Percentiles rank a stretch among this genome's conserved stretches.
Conservation (phyloP, 1,139 yeast genomes). For the Sugiyamaella castrensis region DNA sequence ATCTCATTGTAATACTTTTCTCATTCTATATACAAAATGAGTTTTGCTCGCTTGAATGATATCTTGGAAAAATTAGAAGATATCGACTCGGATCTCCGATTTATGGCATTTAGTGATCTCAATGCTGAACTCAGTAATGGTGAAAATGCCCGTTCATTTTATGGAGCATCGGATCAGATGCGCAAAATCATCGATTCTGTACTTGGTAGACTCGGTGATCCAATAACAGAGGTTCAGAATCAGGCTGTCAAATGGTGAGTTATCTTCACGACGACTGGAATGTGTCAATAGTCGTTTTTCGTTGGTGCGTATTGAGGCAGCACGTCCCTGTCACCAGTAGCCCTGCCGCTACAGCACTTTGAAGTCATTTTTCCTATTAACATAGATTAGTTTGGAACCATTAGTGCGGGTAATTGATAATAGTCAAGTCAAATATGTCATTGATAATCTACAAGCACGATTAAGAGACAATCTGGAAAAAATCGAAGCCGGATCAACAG, state of each 20-base stretch:
- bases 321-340: background rate
- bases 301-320: background rate
- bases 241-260: conserved; percentile 63
- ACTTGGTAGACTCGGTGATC: conserved; percentile 56
- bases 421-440: conserved; percentile 22
- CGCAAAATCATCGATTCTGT: conserved; percentile 47
- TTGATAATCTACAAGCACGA: conserved; percentile 18
- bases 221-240: conserved; percentile 72
- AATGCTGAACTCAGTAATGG: conserved; percentile 45
- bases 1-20: no score
- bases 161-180: conserved; percentile 32
- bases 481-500: conserved; percentile 14
- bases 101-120: conserved; percentile 82
- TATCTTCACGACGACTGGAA: background rate
- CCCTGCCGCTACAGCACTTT: no score
- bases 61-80: conserved; percentile 24
- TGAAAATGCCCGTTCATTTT: conserved; percentile 32
- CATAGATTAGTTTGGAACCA: conserved; percentile 36
- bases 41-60: no score
- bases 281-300: no score
- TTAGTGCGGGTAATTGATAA: conserved; percentile 34
- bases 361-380: no score
- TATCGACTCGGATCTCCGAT: conserved; percentile 73
- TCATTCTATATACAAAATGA: no score
- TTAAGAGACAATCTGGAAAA: conserved; percentile 11